Evolutionary conservation across 2,329 filamentous ascomycete species (phyloP).

Genomic region (Aureobasidium sp.): DNA sequence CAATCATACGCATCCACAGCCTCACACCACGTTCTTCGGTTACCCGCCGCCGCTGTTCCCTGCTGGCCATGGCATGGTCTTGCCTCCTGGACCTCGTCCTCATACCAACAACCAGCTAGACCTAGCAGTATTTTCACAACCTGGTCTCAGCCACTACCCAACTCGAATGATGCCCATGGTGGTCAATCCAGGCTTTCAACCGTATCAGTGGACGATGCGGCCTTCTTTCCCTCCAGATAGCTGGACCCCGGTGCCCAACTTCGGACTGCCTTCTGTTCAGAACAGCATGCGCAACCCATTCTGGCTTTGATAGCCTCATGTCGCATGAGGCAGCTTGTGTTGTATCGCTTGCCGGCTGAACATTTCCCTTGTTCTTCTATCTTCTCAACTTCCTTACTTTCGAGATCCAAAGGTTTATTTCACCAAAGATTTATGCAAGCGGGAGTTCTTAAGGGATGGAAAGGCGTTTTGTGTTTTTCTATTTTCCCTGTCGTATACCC

Average conservation of each 20-base stretch:
- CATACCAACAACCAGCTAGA: not conserved
- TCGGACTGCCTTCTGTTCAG: not conserved
- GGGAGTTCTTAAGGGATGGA: not conserved
- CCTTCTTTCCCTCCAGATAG: not conserved
- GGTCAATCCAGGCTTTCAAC: not conserved
- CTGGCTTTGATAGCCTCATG: not conserved
- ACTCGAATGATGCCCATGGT: not conserved
- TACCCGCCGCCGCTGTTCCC: not conserved
- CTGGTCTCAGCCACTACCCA: not conserved
- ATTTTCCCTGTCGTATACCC: not conserved
- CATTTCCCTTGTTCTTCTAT: not conserved
- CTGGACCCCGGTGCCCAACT: not conserved
- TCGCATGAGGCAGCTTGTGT: not conserved
- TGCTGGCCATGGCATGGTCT: not conserved
- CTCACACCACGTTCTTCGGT: not conserved
- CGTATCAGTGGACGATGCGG: not conserved
- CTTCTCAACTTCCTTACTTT: not conserved
- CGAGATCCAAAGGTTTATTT: not conserved
- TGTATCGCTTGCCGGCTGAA: not conserved
- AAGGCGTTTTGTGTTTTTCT: not conserved
- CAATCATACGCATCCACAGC: not conserved
- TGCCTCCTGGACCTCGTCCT: not conserved
- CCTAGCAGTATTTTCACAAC: not conserved
- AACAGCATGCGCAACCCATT: not conserved
- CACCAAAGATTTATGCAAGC: slow-evolving; percentile 8